Base-by-base conservation (phyloP, 495 filamentous ascomycete genomes). In the Hypoxylon perforatum region DNA sequence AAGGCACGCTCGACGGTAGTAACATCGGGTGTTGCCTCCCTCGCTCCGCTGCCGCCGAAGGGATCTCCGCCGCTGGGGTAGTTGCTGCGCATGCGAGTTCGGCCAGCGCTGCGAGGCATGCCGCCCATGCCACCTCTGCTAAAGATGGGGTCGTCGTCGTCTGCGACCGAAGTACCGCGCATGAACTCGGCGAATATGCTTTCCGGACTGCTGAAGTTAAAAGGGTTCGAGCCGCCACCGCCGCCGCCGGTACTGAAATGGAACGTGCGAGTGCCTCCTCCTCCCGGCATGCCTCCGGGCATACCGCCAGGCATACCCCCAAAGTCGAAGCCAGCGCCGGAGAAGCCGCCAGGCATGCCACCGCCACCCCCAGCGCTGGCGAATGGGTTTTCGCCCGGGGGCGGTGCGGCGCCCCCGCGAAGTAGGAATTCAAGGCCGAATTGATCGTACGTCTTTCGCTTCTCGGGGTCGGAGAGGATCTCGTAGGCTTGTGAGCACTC, bases 401-500 rank as follows among this genome's bases (percentile, higher is more conserved):
- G 92, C 4, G 92, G 81, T 39, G 87, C 81, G 10, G 87, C 78
- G 22, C 96, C 96, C 17, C 94, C 94, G 36, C 91, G 91, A 18
- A 97, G 82, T 39, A 98, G 82, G 78, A 93, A 97, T 61, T 99
- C 95, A 48, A 98, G 88, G 61, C 95, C 95, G 73, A 86, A 97
- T 75, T 96, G 91, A 70, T 99, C 96, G 73, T 99, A 99, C 19
- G 88, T 89, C 79, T 97, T 96, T 57, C 95, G 90, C 77, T 98
- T 98, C 72, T 98, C 96, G 33, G 95, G 94, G 75, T 99, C 95
- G 65, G 91, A 94, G 10, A 99, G 88, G 72, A 99, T 94, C 81
- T 99, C 95, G 81, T 97, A 99, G 45, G 95, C 95, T 79, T 98
- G 94, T 1, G 92, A 96, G 50, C 92, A 88, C 69, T 98, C 94